Base-by-base conservation (phyloP, 176 grass and related monocot species). In the Pontederia paniculata region DNA sequence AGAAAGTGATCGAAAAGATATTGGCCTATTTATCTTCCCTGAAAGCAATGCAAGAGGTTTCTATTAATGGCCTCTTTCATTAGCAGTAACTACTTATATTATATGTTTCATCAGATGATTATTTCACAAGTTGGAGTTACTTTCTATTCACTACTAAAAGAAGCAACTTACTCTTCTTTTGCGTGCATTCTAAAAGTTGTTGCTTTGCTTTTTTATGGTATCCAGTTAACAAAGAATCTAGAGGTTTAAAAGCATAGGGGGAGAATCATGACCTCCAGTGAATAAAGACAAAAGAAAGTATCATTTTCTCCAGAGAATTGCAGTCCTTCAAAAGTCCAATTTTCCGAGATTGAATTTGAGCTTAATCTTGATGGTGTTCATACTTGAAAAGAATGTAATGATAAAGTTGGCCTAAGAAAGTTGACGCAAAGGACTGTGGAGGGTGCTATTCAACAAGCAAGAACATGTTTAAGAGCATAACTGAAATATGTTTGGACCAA, bases 171-270 rank as follows among this genome's bases (percentile, higher is more conserved):
- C 31, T 45, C 60, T 67, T 53, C 20, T 11, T 41, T 65, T 69
- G 73, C 57, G 51, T 50, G 48, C 72, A 50, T 57, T 88, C 79
- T 88, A 48, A 88, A 88, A 25, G 44, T 41, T 82, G 56, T 58
- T 83, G 76, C 37, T 82, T 79, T 79, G 54, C 54, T 76, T 79
- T 79, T 79, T 65, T 77, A 70, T 82, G 79, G 48, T 83, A 83
- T 88, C 84, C 79, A 88, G 84, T 88, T 70, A 83, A 79, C 58
- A 88, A 83, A 73, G 72, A 88, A 83, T 58, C 50, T 83, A 83
- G 60, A 83, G 69, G 62, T 58, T 77, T 73, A 79, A 67, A n/a
- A 67, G 64, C 62, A 53, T 67, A 67, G 15, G 53, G 43, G 42
- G 49, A n/a, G 43, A 46, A 20, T 42, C 60, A 47, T 63, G 60